Evolutionary conservation across 805 yeast species (phyloP), one percentile per base, ranked within the genome.

Genomic region (Yarrowia sp.): DNA sequence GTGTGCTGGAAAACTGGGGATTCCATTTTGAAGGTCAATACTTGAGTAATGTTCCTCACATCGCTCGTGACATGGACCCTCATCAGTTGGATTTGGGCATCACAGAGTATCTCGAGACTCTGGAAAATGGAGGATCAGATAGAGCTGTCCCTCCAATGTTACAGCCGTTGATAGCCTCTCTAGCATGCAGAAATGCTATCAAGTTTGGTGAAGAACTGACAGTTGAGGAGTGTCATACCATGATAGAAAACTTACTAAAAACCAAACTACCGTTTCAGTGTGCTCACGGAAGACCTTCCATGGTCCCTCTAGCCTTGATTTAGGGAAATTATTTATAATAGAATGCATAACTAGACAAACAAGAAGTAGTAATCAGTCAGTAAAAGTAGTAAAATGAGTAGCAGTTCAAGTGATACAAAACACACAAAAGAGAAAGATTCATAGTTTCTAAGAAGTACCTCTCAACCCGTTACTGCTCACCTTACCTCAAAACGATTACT

Each of bases 121-220:
- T 59, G 16, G 52, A 59, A 14, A 40, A 26, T 32, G 52, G 65
- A 4, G 65, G 32, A 1, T 59, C 52, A 12, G 52, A 43, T 8
- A 43, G 42, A 12, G 65, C 52, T 0, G 42, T 59, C 45, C 65
- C 65, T 35, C 52, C 52, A 42, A 35, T 59, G 7, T 9, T 59
- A 7, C 50, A 59, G 42, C 50, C 22, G n/a, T 42, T 16, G 7
- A 19, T 59, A 5, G 52, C 65, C 3, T 43, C 65, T 22, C 32
- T 26, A 8, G 65, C 65, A 5, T 59, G 65, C 19, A n/a, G 65
- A 45, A 59, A 59, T 12, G 65, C 65, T 8, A 35, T 59, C 52
- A 59, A 59, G 16, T 59, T 59, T 35, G 65, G 65, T 9, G 43
- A 59, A 8, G 43, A 43, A 19, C 8, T 59, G 43, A 45, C 52